phyloP scores from a whole-genome alignment of 768 basidiomycete species.

The Gautieria morchelliformis region DNA sequence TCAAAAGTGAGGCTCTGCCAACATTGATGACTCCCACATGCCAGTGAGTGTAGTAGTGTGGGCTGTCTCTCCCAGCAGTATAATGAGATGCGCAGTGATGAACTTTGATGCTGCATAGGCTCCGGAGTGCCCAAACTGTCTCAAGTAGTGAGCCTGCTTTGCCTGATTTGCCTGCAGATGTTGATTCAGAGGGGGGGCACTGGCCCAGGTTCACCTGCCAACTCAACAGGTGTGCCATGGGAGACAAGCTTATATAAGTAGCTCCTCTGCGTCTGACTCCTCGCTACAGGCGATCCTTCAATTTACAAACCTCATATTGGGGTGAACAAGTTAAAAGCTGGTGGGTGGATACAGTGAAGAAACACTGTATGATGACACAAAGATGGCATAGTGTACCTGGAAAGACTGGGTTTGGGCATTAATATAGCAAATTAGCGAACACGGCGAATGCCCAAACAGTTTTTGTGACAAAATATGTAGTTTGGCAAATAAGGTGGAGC shows the following conservation, averaged over 20 bases:
- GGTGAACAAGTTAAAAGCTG: neutral
- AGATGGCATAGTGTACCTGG: neutral
- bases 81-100: neutral
- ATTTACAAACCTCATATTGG: neutral
- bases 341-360: neutral
- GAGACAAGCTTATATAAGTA: neutral
- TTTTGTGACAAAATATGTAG: too few species aligned
- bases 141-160: neutral
- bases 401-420: too few species aligned
- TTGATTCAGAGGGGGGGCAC: neutral
- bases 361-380: neutral
- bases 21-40: neutral
- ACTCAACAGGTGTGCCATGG: neutral
- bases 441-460: too few species aligned
- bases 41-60: too few species aligned
- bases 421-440: too few species aligned
- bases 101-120: slow-evolving; percentile 1
- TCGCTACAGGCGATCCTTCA: neutral
- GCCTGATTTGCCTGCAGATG: too few species aligned
- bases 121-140: too few species aligned
- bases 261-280: slow-evolving; percentile 4
- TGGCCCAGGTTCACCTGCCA: neutral
- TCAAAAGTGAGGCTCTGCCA: slow-evolving; percentile 4
- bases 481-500: too few species aligned
- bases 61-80: neutral